Percentiles rank a stretch among this genome's conserved stretches.
Evolutionary conservation across 1,284 basidiomycete genomes (phyloP).

Genomic region (Tilletiopsis washingtonensis): DNA sequence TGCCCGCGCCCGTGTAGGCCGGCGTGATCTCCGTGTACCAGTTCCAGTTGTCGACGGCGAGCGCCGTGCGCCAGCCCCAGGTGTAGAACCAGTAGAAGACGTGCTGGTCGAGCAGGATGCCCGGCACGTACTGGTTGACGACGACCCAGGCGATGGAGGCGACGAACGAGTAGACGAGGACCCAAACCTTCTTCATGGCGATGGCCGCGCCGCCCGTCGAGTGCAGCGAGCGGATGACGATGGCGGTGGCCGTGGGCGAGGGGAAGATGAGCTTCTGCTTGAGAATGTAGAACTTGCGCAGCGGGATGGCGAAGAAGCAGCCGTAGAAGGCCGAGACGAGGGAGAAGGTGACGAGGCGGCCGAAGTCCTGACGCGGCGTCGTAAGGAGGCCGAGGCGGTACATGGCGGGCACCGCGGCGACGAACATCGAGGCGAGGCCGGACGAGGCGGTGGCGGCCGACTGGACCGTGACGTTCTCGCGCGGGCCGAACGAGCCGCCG

Average conservation of each 20-base stretch:
- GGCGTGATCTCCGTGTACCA: conserved; percentile 53
- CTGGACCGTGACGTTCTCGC: conserved; percentile 56
- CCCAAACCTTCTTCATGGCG: conserved; percentile 58
- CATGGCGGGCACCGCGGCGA: conserved; percentile 62
- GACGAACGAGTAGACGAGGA: conserved; percentile 54
- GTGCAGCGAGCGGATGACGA: conserved; percentile 61
- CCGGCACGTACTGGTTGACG: conserved; percentile 57
- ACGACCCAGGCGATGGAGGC: conserved; percentile 56
- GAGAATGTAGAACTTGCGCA: conserved; percentile 60
- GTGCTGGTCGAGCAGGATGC: conserved; percentile 62
- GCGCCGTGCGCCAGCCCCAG: conserved; percentile 58
- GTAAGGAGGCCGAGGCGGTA: conserved; percentile 51
- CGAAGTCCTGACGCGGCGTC: conserved; percentile 28
- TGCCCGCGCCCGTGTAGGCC: conserved; percentile 62
- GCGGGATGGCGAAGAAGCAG: conserved; percentile 61
- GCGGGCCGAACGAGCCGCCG: conserved; percentile 61
- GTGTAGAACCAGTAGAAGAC: conserved; percentile 56
- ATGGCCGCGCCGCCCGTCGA: conserved; percentile 42
- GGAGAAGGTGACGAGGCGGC: conserved; percentile 54
- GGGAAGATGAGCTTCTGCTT: conserved; percentile 64
- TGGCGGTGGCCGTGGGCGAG: conserved; percentile 62
- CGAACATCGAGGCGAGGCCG: conserved; percentile 56
- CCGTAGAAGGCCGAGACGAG: conserved; percentile 60
- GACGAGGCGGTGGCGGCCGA: conserved; percentile 34
- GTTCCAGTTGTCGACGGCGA: conserved; percentile 55